Conservation (phyloP, 345 rosid genomes). For the Acer saccharum region DNA sequence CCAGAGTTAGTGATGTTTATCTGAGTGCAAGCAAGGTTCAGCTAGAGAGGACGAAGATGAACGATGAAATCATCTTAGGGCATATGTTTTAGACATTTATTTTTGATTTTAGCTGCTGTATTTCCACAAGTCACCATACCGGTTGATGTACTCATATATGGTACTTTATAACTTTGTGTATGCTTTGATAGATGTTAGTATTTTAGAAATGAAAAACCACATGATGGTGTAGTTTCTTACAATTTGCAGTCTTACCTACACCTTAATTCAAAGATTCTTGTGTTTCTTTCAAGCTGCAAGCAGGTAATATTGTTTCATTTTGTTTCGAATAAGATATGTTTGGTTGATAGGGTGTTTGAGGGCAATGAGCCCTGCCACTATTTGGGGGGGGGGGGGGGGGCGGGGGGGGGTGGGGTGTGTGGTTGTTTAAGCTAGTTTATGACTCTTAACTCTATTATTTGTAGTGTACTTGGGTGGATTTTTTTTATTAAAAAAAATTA, state of each 20-base stretch:
- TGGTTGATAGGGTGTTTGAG: too few species aligned
- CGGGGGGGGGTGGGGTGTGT: too few species aligned
- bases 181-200: neutral
- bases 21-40: constrained; percentile 18
- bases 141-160: neutral
- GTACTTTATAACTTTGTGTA: neutral
- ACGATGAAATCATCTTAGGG: neutral
- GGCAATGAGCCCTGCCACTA: too few species aligned
- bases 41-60: neutral
- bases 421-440: too few species aligned
- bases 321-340: too few species aligned
- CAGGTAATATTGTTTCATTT: too few species aligned
- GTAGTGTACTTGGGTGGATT: too few species aligned
- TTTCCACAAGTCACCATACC: neutral
- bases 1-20: constrained; percentile 90
- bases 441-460: too few species aligned
- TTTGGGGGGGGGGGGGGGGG: too few species aligned
- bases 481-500: too few species aligned
- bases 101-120: neutral
- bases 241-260: neutral
- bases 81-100: neutral
- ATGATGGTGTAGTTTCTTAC: neutral
- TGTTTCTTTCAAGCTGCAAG: constrained; percentile 90
- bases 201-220: neutral
- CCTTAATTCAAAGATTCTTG: constrained; percentile 73